phyloP scores from a whole-genome alignment of 352 stramenopile genomes.

The Globisporangium apiculatum region DNA sequence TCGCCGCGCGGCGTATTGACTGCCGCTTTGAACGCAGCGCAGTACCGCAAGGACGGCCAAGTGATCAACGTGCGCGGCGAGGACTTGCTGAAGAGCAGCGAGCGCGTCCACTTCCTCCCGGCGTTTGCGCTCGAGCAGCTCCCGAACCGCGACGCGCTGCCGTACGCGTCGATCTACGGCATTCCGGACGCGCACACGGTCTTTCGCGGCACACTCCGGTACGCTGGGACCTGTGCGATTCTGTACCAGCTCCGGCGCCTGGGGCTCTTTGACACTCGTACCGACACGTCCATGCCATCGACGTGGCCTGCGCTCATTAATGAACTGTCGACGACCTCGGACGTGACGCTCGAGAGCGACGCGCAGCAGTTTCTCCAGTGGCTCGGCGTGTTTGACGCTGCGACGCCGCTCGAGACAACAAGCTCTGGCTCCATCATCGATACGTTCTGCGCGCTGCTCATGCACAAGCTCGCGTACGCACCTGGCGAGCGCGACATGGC shows the following conservation, averaged over 20 bases:
- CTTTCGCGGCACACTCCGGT: conserved; percentile 93
- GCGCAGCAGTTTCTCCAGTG: conserved; percentile 70
- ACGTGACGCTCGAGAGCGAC: conserved; percentile 34
- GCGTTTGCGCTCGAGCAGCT: conserved; percentile 93
- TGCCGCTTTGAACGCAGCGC: conserved; percentile 87
- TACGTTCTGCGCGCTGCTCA: conserved; percentile 80
- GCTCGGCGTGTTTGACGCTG: conserved; percentile 57
- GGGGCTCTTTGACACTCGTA: conserved; percentile 83
- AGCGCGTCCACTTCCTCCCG: conserved; percentile 83
- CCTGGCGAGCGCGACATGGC: conserved; percentile 93
- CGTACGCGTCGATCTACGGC: conserved; percentile 92
- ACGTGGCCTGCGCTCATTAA: conserved; percentile 85
- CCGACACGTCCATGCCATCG: conserved; percentile 29
- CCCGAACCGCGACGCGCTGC: conserved; percentile 92
- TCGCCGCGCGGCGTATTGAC: conserved; percentile 92
- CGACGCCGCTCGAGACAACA: conserved; percentile 30
- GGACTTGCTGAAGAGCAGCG: conserved; percentile 82
- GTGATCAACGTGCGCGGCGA: conserved; percentile 81
- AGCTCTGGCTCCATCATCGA: conserved; percentile 65
- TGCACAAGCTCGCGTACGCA: conserved; percentile 87
- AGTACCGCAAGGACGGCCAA: conserved; percentile 83
- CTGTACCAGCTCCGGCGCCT: conserved; percentile 89
- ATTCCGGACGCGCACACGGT: conserved; percentile 89
- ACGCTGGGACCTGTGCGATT: conserved; percentile 89
- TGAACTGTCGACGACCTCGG: conserved; percentile 30